Evolutionary conservation across 768 basidiomycete genomes (phyloP).

Genomic region (Plicaturopsis crispa): DNA sequence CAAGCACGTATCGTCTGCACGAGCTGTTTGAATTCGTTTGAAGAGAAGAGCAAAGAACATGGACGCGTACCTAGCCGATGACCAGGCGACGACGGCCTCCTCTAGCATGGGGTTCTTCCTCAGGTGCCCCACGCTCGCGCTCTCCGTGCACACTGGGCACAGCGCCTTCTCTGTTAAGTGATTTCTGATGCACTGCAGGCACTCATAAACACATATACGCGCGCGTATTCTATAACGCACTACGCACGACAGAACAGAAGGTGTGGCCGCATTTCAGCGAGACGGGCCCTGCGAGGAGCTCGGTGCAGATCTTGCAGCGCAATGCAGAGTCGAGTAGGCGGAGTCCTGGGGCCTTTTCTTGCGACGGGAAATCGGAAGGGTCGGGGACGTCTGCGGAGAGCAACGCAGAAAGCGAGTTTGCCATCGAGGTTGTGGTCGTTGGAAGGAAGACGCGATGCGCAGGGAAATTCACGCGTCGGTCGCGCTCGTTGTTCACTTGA

Average conservation of each 20-base stretch:
- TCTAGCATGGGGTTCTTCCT: conserved; percentile 66
- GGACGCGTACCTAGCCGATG: conserved; percentile 48
- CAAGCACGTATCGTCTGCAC: conserved; percentile 35
- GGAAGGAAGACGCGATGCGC: too few relatives aligned
- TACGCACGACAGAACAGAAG: conserved; percentile 68
- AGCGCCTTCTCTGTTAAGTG: conserved; percentile 50
- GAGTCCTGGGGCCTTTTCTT: conserved; percentile 40
- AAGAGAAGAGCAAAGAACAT: background rate
- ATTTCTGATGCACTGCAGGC: conserved; percentile 59
- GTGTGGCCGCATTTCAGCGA: conserved; percentile 72
- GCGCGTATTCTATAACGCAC: background rate
- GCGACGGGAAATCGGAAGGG: conserved; percentile 63
- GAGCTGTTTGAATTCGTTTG: background rate
- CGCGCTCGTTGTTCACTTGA: too few relatives aligned
- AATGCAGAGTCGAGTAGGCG: conserved; percentile 55
- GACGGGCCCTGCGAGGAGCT: conserved; percentile 67
- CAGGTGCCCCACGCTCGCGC: conserved; percentile 52
- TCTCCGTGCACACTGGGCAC: conserved; percentile 67
- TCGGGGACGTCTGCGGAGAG: conserved; percentile 39
- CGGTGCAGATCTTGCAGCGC: conserved; percentile 72
- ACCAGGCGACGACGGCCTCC: conserved; percentile 66
- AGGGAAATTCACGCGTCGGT: too few relatives aligned
- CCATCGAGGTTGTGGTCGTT: too few relatives aligned
- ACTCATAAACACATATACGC: too few relatives aligned
- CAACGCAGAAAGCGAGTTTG: conserved; percentile 15